Evolutionary conservation across 805 yeast species (phyloP), one percentile per base, ranked within the genome.

Genomic region (Ogataea degrootiae): DNA sequence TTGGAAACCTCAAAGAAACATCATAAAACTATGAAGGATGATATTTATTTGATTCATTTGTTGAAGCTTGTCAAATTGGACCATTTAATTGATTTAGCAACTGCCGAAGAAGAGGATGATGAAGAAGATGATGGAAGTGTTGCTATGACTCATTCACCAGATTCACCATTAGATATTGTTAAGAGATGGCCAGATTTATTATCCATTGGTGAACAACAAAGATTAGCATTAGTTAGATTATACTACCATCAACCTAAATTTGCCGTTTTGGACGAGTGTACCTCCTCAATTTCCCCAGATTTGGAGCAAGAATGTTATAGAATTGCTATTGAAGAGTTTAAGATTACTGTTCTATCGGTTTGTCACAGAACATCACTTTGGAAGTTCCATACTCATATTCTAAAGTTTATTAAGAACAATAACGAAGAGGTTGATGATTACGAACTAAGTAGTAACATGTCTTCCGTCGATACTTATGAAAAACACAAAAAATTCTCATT

Each of bases 211-310:
- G 95, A 91, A 22, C 97, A 91, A 65, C 97, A 91, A 65, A 73
- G 96, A 57, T 74, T 91, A 53, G 97, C 97, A 14, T 84, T 92
- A 86, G 96, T 96, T 2, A 77, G 97, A 59, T 74, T 91, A 66
- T 91, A 87, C 62, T 91, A 90, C 62, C 97, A 91, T 66, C 76
- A 77, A 58, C 98, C 98, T 2, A 85, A 82, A 65, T 91, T 90
- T 73, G 98, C 98, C 0, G 96, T 91, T 23, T 72, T 91, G 54
- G 98, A 91, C 68, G 98, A 91, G 70, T 91, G 97, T 66, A 91
- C 98, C 0, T 88, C 96, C 4, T 92, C 96, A 1, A 96, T 91
- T 2, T 83, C 97, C 0, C 87, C 94, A 11, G 87, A 85, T 50
- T 84, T 90, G 80, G 98, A 91, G 63, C 88, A 85, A 52, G 81